Percentiles rank a stretch among this genome's conserved stretches.
These are phyloP conservation scores for Geoglossum glabrum DNA, from an alignment of 495 filamentous ascomycete species.

Conservation along the genomic window DNA sequence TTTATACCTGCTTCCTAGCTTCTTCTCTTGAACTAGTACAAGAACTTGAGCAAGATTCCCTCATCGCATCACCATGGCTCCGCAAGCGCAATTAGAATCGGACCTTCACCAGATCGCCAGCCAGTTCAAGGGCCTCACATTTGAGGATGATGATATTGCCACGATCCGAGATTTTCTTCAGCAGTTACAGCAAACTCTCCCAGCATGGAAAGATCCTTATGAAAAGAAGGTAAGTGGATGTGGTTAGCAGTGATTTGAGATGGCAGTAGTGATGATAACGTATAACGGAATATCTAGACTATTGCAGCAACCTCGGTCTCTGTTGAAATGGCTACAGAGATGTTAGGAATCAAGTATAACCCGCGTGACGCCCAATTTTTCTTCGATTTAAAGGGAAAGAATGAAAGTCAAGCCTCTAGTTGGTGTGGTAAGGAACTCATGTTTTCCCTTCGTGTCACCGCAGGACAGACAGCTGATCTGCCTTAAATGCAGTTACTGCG, in stretches of 20 bases:
- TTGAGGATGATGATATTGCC: neutral
- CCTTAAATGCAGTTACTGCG: too few relatives aligned
- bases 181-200: neutral
- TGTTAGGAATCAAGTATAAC: neutral
- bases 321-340: neutral
- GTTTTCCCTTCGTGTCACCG: neutral
- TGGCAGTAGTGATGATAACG: neutral
- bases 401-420: neutral
- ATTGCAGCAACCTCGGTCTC: neutral
- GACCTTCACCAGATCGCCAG: neutral
- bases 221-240: neutral
- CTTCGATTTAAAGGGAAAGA: neutral
- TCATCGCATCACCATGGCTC: neutral
- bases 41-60: neutral
- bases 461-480: neutral
- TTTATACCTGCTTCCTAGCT: neutral
- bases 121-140: neutral
- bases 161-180: neutral
- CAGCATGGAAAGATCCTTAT: neutral
- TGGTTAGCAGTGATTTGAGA: neutral
- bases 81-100: neutral
- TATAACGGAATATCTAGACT: neutral
- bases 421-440: neutral
- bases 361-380: neutral
- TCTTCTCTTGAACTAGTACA: neutral